Base-by-base conservation (phyloP, 2,329 filamentous ascomycete genomes). In the Gremmenia infestans region DNA sequence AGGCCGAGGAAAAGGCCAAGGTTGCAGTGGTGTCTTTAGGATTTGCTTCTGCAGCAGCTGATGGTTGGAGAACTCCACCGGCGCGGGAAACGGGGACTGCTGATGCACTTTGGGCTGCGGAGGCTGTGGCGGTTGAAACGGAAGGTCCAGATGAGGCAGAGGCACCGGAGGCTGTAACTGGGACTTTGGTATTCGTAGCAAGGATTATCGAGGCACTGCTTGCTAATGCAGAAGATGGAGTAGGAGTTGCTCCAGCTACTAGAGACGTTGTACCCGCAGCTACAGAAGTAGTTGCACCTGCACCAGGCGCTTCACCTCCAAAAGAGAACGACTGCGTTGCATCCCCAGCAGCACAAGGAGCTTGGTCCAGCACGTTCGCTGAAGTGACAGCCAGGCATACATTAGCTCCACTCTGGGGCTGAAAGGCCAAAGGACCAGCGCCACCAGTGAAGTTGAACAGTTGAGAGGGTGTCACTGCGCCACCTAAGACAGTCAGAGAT, bases 391-490 rank as follows among this genome's bases (percentile, higher is more conserved):
- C 72, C 17, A 82, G 66, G 59, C 80, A 82, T n/a, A 73, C 74
- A 9, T 73, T 73, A 12, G 39, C 57, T n/a, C 71, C 68, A 56
- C 80, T 81, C 48, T 68, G 57, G 0, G 79, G 79, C n/a, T 71
- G 66, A 2, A 83, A 63, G 1, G 72, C 63, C 17, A 79, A 65
- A 0, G 78, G 72, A 0, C 73, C 75, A 15, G 71, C 64, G 7
- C 67, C 67, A 19, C 73, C 74, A 25, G 73, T 70, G 55, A 80
- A 79, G 12, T 71, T 66, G 58, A 81, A 82, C 2, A 80, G 69
- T 65, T 82, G 80, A 0, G 79, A 82, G 52, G 74, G 69, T 6
- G 78, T 77, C 2, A 80, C 77, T 4, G 67, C 60, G 14, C 80
- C 80, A 19, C 74, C 73, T 73, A 53, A 15, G 4, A 51, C 4